Base-by-base conservation (phyloP, 345 rosid species). In the Linum lewisii region DNA sequence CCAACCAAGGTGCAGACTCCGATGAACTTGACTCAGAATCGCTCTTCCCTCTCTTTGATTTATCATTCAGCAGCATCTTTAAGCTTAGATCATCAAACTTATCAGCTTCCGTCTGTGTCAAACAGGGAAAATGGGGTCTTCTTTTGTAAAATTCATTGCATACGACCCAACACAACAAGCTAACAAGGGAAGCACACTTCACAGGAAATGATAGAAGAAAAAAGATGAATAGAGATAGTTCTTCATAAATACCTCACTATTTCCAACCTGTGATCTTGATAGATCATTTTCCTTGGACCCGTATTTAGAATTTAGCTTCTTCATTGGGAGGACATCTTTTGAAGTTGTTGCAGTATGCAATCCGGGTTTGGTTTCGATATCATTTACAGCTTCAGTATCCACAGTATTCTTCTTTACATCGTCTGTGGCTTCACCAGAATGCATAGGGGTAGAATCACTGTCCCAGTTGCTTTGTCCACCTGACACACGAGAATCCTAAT, bases 31-130 rank as follows among this genome's bases (percentile, higher is more conserved):
- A 68, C 56, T 75, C 66, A 21, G 47, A 66, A 72, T 50, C 65
- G 58, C 58, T 80, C 68, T 65, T 68, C 29, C 60, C 68, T 73
- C 62, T 51, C 64, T 75, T 74, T 56, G 72, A 14, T 61, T 75
- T 79, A 34, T 62, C 69, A 63, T 72, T 72, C 38, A 79, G 58
- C 55, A 80, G 81, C 72, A 72, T 77, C 77, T 73, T 87, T 75
- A 80, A 77, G 73, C 82, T 79, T 64, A 79, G 55, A 64, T 83
- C 89, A 56, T 82, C 88, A 42, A 80, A 69, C 19, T 68, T 45
- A 63, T 82, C 81, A 26, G 60, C 56, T 44, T 21, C 55, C 16
- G 26, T 74, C 95, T 86, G 82, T 63, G 32, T 59, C 1, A 18
- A 14, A 57, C 19, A 56, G 47, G 14, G 47, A 42, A 42, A 42